Conservation (phyloP, 352 stramenopile species). For the Aphanomyces astaci region DNA sequence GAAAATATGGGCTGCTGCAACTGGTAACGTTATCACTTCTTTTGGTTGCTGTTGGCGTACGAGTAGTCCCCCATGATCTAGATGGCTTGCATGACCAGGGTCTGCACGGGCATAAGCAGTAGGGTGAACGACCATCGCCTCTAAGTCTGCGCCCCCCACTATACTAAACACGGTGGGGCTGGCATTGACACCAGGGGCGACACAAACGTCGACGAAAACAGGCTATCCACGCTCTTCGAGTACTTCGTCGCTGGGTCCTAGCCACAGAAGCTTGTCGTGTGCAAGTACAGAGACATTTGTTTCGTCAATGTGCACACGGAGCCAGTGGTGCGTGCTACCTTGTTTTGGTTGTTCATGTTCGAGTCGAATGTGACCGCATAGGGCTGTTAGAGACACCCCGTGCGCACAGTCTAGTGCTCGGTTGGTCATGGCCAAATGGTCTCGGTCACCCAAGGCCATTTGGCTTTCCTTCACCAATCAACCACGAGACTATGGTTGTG, state of each 20-base stretch:
- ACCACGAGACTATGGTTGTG: no score
- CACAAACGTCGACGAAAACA: slow-evolving; percentile 30
- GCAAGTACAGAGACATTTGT: slow-evolving; percentile 40
- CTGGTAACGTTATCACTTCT: slow-evolving; percentile 57
- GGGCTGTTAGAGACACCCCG: slow-evolving; percentile 31
- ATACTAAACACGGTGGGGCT: slow-evolving; percentile 35
- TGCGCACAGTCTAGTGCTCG: slow-evolving; percentile 29
- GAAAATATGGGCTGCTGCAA: slow-evolving; percentile 42
- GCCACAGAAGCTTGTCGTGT: slow-evolving; percentile 41
- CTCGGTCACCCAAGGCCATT: no score
- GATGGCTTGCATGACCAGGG: slow-evolving; percentile 35
- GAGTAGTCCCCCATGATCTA: slow-evolving; percentile 51
- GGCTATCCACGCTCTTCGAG: slow-evolving; percentile 34
- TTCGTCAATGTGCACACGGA: slow-evolving; percentile 35
- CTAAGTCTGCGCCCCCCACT: slow-evolving; percentile 33
- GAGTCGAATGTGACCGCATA: slow-evolving; percentile 27
- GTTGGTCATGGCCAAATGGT: slow-evolving; percentile 38
- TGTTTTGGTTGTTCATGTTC: background rate
- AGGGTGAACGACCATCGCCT: slow-evolving; percentile 30
- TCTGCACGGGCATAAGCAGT: slow-evolving; percentile 33
- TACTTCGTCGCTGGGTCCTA: slow-evolving; percentile 35
- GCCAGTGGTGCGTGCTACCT: slow-evolving; percentile 29
- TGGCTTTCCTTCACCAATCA: no score
- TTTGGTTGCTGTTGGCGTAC: slow-evolving; percentile 56
- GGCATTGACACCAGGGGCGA: slow-evolving; percentile 30